A percentile compares a stretch with the other conserved stretches of the same genome.
Conservation (phyloP, 257 asterid genomes). For the Voacanga thouarsii region DNA sequence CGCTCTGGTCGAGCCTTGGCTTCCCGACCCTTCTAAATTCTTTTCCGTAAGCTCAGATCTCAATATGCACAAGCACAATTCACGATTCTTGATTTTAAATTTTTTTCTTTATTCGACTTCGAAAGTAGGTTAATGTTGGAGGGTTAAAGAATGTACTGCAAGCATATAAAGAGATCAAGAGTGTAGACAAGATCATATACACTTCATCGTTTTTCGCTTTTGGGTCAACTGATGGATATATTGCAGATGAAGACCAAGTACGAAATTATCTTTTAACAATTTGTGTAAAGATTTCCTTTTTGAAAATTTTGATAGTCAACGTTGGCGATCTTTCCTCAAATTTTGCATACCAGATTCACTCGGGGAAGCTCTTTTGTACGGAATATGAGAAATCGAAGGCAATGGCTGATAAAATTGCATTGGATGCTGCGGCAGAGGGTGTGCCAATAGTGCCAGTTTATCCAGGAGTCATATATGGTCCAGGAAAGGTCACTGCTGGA, state of each 20-base stretch:
- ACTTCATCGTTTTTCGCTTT: conserved; percentile 92
- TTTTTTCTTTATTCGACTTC: not conserved
- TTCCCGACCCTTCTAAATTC: conserved; percentile 80
- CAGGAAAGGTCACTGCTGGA: conserved; percentile 83
- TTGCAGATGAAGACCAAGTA: conserved; percentile 84
- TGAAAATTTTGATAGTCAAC: too few relatives aligned
- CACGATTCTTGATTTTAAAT: not conserved
- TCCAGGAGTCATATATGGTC: conserved; percentile 94
- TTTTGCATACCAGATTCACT: conserved; percentile 48
- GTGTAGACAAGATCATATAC: conserved; percentile 67
- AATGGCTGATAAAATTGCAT: conserved; percentile 65
- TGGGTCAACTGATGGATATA: conserved; percentile 79
- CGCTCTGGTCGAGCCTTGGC: conserved; percentile 95
- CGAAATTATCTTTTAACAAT: not conserved
- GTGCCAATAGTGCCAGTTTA: conserved; percentile 75
- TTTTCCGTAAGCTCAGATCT: conserved; percentile 29
- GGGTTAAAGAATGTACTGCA: conserved; percentile 78
- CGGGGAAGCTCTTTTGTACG: conserved; percentile 61
- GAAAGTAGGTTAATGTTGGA: conserved; percentile 73
- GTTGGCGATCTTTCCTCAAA: not conserved
- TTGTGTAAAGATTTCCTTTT: not conserved
- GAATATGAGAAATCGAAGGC: conserved; percentile 90
- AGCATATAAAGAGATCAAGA: conserved; percentile 54
- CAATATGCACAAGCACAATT: not conserved
- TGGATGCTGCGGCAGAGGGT: conserved; percentile 80